These are phyloP conservation scores for Ophiosphaerella narmari DNA, from an alignment of 2,329 filamentous ascomycete species.

Conservation along the genomic window DNA sequence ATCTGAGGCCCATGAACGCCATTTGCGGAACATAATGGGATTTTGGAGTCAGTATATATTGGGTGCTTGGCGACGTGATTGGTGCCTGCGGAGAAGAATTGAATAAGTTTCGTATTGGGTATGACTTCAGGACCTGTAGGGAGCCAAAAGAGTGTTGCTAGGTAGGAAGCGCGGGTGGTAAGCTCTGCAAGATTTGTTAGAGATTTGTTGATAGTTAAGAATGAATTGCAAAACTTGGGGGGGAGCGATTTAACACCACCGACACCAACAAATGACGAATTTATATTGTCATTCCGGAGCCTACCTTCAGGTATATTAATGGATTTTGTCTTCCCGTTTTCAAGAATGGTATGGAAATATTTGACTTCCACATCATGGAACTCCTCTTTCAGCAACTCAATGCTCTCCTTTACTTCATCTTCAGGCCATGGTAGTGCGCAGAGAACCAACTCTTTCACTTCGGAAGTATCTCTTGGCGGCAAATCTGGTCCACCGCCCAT, in stretches of 20 bases:
- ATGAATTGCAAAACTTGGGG: conserved; percentile 15
- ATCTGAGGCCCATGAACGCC: conserved; percentile 68
- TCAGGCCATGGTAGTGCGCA: conserved; percentile 49
- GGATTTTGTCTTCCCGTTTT: conserved; percentile 44
- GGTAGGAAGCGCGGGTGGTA: conserved; percentile 51
- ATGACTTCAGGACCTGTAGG: conserved; percentile 44
- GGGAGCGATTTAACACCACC: not conserved
- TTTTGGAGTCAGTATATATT: conserved; percentile 57
- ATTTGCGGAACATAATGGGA: conserved; percentile 60
- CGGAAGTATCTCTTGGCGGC: conserved; percentile 32
- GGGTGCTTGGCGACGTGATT: conserved; percentile 60
- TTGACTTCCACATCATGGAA: conserved; percentile 39
- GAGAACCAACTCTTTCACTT: conserved; percentile 44
- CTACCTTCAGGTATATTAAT: conserved; percentile 48
- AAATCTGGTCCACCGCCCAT: conserved; percentile 53
- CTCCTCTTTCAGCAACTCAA: conserved; percentile 33
- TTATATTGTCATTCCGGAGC: not conserved
- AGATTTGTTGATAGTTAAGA: not conserved
- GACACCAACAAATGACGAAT: too few relatives aligned
- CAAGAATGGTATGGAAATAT: conserved; percentile 31
- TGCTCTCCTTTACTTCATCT: conserved; percentile 20
- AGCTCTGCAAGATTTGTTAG: conserved; percentile 32
- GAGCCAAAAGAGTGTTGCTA: conserved; percentile 55
- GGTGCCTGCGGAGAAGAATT: conserved; percentile 62
- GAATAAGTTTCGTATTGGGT: conserved; percentile 56